phyloP scores from a whole-genome alignment of 1,139 yeast species.

The Suhomyces chickasaworum region DNA sequence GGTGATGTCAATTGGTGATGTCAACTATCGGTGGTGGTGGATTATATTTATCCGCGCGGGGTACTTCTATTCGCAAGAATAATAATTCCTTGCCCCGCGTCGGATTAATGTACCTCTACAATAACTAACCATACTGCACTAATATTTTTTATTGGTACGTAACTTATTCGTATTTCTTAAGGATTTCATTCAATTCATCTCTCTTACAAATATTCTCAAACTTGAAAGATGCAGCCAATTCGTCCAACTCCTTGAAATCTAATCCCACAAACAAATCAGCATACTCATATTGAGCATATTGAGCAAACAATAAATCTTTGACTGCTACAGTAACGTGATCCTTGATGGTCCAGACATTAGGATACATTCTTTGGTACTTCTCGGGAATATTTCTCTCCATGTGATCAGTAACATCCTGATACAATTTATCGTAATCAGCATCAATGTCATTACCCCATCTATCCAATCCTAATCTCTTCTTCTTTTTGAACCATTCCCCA shows the following conservation, averaged over 20 bases:
- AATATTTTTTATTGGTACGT: background rate
- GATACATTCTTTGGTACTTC: conserved; percentile 33
- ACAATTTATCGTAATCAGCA: conserved; percentile 35
- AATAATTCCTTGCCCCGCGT: background rate
- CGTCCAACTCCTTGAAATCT: conserved; percentile 45
- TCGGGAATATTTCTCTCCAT: conserved; percentile 38
- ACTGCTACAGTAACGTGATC: conserved; percentile 38
- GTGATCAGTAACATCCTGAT: conserved; percentile 34
- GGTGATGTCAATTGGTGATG: too few relatives aligned
- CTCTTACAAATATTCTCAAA: conserved; percentile 44
- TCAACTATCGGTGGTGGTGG: too few relatives aligned
- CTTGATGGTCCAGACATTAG: conserved; percentile 36
- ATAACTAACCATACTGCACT: background rate
- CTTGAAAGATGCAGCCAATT: conserved; percentile 49
- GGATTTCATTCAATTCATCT: conserved; percentile 41
- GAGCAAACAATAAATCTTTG: conserved; percentile 43
- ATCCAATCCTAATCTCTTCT: conserved; percentile 46
- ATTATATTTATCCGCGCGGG: background rate
- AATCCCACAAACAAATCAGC: conserved; percentile 44
- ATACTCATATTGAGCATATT: conserved; percentile 43
- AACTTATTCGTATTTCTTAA: conserved; percentile 23
- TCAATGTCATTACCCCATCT: conserved; percentile 51
- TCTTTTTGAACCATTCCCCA: conserved; percentile 42
- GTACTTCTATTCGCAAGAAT: background rate
- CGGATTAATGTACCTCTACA: background rate